These are phyloP conservation scores for Leishmania gerbilli DNA, from an alignment of 208 protist genomes.

Conservation along the genomic window DNA sequence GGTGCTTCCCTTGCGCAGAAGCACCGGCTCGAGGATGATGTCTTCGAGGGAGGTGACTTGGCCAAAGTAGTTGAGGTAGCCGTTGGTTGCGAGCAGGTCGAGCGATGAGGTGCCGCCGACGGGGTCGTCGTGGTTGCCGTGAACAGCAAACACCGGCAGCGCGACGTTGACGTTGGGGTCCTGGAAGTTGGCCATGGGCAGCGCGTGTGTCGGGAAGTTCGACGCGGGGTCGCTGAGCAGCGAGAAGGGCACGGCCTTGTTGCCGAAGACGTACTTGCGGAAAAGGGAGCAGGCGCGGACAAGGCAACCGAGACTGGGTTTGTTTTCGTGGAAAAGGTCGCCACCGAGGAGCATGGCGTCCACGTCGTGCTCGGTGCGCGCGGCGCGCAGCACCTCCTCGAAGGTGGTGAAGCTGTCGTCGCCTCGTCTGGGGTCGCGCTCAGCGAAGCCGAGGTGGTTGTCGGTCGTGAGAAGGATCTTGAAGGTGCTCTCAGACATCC, in stretches of 20 bases:
- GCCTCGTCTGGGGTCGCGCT: constrained; percentile 95
- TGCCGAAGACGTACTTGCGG: constrained; percentile 92
- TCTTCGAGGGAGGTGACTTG: constrained; percentile 92
- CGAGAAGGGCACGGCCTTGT: constrained; percentile 88
- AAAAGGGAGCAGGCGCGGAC: constrained; percentile 88
- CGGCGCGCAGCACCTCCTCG: constrained; percentile 97
- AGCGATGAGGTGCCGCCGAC: constrained; percentile 94
- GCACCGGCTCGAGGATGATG: constrained; percentile 92
- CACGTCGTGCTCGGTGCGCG: constrained; percentile 91
- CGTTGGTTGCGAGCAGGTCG: constrained; percentile 94
- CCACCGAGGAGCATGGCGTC: constrained; percentile 98
- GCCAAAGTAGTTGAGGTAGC: constrained; percentile 99
- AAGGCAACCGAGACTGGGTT: constrained; percentile 95
- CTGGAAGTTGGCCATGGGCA: constrained; percentile 90
- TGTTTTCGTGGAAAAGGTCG: constrained; percentile 99
- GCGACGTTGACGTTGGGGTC: constrained; percentile 98
- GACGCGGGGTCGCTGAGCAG: constrained; percentile 91
- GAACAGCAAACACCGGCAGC: constrained; percentile 99
- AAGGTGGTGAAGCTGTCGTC: constrained; percentile 98
- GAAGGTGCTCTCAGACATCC: constrained; percentile 54
- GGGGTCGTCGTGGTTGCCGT: constrained; percentile 99
- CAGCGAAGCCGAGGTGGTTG: constrained; percentile 96
- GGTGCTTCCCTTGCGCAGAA: constrained; percentile 94
- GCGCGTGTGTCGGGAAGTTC: constrained; percentile 91
- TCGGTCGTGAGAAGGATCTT: constrained; percentile 95